Percentiles rank a stretch among this genome's conserved stretches.
Conservation (phyloP, 2,329 filamentous ascomycete genomes). For the Cyphellophora attinorum region DNA sequence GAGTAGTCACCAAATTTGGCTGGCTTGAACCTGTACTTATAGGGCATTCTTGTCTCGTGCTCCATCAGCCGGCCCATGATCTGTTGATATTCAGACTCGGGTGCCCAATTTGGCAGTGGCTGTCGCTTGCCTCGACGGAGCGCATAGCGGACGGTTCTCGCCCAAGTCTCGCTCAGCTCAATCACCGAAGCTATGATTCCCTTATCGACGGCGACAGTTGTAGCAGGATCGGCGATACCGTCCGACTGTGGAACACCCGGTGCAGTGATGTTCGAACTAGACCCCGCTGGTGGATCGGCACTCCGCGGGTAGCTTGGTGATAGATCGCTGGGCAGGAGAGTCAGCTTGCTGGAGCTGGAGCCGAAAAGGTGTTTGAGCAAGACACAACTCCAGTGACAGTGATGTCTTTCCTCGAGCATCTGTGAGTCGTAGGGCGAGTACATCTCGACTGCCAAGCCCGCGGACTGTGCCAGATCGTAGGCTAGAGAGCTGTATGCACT, state of each 20-base stretch:
- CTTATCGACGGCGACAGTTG: conserved; percentile 6
- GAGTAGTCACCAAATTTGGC: conserved; percentile 37
- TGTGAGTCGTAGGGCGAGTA: neutral
- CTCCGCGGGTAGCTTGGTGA: conserved; percentile 8
- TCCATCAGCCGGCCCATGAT: conserved; percentile 43
- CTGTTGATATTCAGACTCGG: conserved; percentile 43
- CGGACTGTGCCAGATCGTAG: conserved; percentile 36
- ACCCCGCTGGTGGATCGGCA: conserved; percentile 6
- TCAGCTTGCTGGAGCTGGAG: conserved; percentile 11
- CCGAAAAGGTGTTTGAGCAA: conserved; percentile 36
- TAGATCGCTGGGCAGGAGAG: conserved; percentile 9
- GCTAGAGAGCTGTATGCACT: conserved; percentile 36
- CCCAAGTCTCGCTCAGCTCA: conserved; percentile 39
- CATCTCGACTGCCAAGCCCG: conserved; percentile 29
- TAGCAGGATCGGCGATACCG: neutral
- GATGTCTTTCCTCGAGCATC: neutral
- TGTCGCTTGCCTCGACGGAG: conserved; percentile 35
- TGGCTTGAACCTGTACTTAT: conserved; percentile 41
- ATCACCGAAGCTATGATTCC: conserved; percentile 39
- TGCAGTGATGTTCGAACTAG: conserved; percentile 10
- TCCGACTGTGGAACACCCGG: conserved; percentile 9
- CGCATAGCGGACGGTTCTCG: conserved; percentile 38
- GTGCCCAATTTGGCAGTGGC: conserved; percentile 37
- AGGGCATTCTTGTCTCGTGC: conserved; percentile 41
- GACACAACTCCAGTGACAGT: conserved; percentile 34